A percentile compares a stretch with the other conserved stretches of the same genome.
Evolutionary conservation across 768 basidiomycete genomes (phyloP).

Genomic region (Tricholoma flavovirens): DNA sequence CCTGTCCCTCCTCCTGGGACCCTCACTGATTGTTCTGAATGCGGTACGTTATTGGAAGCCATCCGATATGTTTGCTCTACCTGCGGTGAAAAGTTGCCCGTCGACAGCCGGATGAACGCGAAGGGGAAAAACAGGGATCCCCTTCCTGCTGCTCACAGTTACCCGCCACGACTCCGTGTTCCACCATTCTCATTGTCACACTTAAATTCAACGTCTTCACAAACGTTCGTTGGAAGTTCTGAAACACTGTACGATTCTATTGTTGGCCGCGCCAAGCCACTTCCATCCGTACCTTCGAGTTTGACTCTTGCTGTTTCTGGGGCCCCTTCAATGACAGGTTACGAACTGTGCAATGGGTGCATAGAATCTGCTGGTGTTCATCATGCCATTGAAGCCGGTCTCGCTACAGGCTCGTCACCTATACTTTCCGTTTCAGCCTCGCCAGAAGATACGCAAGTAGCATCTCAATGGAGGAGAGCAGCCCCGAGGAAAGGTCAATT

Average conservation of each 20-base stretch:
- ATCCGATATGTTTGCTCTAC: slow-evolving; percentile 87
- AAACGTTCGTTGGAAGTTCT: slow-evolving; percentile 30
- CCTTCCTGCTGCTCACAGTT: slow-evolving; percentile 17
- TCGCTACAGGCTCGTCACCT: slow-evolving; percentile 45
- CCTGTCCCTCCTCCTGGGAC: slow-evolving; percentile 49
- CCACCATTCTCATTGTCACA: slow-evolving; percentile 22
- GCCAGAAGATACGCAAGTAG: slow-evolving; percentile 46
- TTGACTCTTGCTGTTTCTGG: slow-evolving; percentile 21
- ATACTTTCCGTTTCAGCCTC: slow-evolving; percentile 39
- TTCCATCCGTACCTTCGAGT: slow-evolving; percentile 35
- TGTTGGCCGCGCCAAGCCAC: slow-evolving; percentile 32
- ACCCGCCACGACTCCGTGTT: slow-evolving; percentile 31
- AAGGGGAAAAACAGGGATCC: slow-evolving; percentile 50
- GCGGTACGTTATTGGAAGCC: slow-evolving; percentile 67
- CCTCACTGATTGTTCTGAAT: slow-evolving; percentile 80
- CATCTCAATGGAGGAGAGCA: slow-evolving; percentile 57
- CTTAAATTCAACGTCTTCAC: slow-evolving; percentile 26
- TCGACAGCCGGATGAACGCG: slow-evolving; percentile 17
- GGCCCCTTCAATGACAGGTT: slow-evolving; percentile 39
- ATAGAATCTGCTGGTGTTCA: slow-evolving; percentile 71
- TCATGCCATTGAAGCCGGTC: slow-evolving; percentile 64
- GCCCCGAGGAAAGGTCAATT: slow-evolving; percentile 74
- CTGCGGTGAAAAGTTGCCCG: slow-evolving; percentile 73
- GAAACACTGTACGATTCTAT: slow-evolving; percentile 21
- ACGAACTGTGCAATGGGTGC: slow-evolving; percentile 81